Base-by-base conservation (phyloP, 768 basidiomycete species). In the Pluteus cervinus region DNA sequence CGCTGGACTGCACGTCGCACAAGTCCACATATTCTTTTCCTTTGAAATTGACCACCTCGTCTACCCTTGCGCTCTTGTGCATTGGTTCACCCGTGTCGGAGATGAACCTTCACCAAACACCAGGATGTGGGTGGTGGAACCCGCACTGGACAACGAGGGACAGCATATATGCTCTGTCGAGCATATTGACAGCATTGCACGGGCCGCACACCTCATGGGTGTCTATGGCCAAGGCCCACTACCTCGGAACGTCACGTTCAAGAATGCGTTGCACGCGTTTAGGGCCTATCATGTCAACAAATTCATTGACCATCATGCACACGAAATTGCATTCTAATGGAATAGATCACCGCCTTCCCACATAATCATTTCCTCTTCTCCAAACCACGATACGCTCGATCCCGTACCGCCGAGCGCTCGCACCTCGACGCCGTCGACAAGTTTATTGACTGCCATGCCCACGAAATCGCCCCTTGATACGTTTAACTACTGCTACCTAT, bases 1-100 rank as follows among this genome's bases (percentile, higher is more conserved):
- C 41, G 30, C 33, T 4, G 58, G 60, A 2, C 28, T 64, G 29
- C 24, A 29, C 10, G 42, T 58, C 18, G 60, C 40, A 2, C 46
- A 53, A 1, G 45, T 61, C 3, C 41, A 17, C 2, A 44, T 56
- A 1, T 54, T 64, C 36, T 51, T 62, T 40, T 44, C 46, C 12
- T 60, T 56, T 36, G 30, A 33, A 8, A 40, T 43, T 39, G 38
- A 32, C 0, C 21, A 31, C 1, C 25, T 21, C 2, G n/a, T 4
- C 0, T 57, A 53, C 17, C 47, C 47, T 2, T 63, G 62, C 38
- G 56, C 62, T 3, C 42, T 62, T 18, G 55, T 64, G 1, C 28
- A 52, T 3, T 62, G 62, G 62, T 58, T 52, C 24, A 20, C 42
- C 2, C 39, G 35, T 4, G 25, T 41, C 3, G 48, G 40, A 8